Evolutionary conservation across 2,329 filamentous ascomycete genomes (phyloP).

Genomic region (Pestalotiopsis sp.): DNA sequence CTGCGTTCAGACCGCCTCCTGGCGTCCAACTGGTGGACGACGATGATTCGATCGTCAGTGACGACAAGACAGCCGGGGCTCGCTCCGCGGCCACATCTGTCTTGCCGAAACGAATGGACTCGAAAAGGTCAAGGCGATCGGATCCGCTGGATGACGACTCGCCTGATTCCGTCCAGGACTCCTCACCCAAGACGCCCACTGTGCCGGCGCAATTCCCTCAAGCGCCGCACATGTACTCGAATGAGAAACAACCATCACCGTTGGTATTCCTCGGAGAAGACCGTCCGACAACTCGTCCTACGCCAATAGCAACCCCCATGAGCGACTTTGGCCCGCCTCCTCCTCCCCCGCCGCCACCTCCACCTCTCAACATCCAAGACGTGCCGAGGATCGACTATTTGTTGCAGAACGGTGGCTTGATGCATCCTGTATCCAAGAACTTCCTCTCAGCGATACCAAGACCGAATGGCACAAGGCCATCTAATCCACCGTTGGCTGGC

Average conservation of each 20-base stretch:
- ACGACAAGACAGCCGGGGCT: conserved; percentile 32
- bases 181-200: conserved; percentile 65
- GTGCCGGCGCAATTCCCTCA: conserved; percentile 55
- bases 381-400: conserved; percentile 89
- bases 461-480: conserved; percentile 58
- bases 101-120: conserved; percentile 36
- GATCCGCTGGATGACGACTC: conserved; percentile 51
- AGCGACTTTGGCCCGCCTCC: conserved; percentile 50
- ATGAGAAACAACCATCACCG: conserved; percentile 39
- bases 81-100: conserved; percentile 36
- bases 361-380: conserved; percentile 70
- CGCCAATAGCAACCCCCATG: conserved; percentile 41
- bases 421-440: conserved; percentile 71
- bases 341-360: conserved; percentile 72
- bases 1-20: conserved; percentile 33
- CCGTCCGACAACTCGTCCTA: conserved; percentile 35
- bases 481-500: conserved; percentile 67
- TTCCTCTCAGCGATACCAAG: conserved; percentile 69
- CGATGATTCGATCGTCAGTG: conserved; percentile 33
- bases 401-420: conserved; percentile 82
- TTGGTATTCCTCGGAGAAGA: conserved; percentile 40
- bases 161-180: conserved; percentile 51
- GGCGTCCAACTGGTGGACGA: conserved; percentile 28
- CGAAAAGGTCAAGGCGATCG: conserved; percentile 30
- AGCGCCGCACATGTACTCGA: conserved; percentile 40